Conservation (phyloP, 2,329 filamentous ascomycete species). For the Pestalotiopsis fici region DNA sequence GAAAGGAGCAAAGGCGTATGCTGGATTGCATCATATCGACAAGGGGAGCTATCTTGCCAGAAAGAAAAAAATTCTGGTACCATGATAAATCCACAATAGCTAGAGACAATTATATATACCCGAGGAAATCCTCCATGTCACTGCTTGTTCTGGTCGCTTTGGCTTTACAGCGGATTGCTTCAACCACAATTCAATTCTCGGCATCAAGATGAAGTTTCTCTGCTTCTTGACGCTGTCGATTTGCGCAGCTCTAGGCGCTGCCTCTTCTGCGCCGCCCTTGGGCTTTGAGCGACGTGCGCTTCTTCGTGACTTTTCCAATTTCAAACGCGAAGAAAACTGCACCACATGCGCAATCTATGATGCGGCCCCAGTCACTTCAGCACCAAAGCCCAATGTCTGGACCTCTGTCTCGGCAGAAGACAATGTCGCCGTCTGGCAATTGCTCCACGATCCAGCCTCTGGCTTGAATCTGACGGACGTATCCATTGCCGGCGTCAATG, state of each 20-base stretch:
- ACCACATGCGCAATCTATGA: conserved; percentile 17
- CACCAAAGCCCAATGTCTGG: conserved; percentile 44
- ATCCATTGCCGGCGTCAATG: conserved; percentile 34
- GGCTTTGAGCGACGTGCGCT: conserved; percentile 11
- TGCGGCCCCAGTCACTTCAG: conserved; percentile 22
- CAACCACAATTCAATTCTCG: too few relatives aligned
- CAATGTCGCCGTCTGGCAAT: conserved; percentile 41
- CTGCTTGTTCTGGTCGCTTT: not conserved
- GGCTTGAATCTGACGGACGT: conserved; percentile 47
- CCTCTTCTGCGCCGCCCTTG: conserved; percentile 7
- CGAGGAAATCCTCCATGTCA: not conserved
- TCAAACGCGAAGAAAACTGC: conserved; percentile 1
- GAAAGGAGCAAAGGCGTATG: not conserved
- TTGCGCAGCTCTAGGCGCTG: not conserved
- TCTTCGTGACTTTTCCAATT: conserved; percentile 10
- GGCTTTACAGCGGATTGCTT: not conserved
- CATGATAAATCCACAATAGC: not conserved
- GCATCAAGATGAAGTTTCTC: not conserved
- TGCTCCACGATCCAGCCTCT: conserved; percentile 38
- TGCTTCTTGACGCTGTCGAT: not conserved
- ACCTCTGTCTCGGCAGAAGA: conserved; percentile 39
- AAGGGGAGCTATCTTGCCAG: not conserved
- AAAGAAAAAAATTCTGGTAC: not conserved
- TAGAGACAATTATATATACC: not conserved
- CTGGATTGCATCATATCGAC: not conserved